Evolutionary conservation across 2,329 filamentous ascomycete genomes (phyloP).

Genomic region (Xylaria arbuscula): DNA sequence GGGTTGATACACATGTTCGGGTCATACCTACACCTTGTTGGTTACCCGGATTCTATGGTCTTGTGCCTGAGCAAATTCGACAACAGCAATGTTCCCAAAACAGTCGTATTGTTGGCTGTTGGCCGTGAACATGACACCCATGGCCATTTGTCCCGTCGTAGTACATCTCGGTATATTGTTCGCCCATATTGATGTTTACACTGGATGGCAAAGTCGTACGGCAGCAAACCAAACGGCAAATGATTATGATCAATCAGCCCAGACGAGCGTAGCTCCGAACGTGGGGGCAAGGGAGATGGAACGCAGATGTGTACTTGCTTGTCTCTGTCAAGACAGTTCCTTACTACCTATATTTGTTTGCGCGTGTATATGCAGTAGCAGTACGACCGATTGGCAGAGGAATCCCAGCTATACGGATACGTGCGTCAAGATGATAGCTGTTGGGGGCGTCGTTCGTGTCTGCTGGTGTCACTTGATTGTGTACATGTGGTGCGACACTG

Average conservation of each 20-base stretch:
- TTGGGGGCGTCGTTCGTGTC: constrained; percentile 22
- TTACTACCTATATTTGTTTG: not conserved
- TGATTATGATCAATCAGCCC: constrained; percentile 4
- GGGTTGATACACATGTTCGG: constrained; percentile 2
- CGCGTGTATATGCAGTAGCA: constrained; percentile 2
- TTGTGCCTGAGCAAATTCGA: not conserved
- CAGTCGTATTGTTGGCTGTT: not conserved
- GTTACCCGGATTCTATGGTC: not conserved
- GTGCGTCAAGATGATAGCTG: constrained; percentile 29
- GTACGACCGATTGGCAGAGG: constrained; percentile 5
- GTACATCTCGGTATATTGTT: not conserved
- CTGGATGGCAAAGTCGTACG: not conserved
- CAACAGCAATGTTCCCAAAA: not conserved
- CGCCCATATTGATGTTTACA: not conserved
- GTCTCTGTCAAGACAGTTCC: not conserved
- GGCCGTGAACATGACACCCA: not conserved
- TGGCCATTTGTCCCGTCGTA: constrained; percentile 1
- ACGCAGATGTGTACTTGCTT: not conserved
- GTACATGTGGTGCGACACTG: constrained; percentile 20
- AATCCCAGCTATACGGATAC: constrained; percentile 35
- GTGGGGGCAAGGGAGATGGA: not conserved
- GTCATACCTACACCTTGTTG: constrained; percentile 7
- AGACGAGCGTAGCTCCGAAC: not conserved
- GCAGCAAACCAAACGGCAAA: constrained; percentile 8
- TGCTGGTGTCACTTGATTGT: constrained; percentile 19